Percentiles rank a stretch among this genome's conserved stretches.
phyloP scores from a whole-genome alignment of 164 flowering plant species.

The Berberis thunbergii region DNA sequence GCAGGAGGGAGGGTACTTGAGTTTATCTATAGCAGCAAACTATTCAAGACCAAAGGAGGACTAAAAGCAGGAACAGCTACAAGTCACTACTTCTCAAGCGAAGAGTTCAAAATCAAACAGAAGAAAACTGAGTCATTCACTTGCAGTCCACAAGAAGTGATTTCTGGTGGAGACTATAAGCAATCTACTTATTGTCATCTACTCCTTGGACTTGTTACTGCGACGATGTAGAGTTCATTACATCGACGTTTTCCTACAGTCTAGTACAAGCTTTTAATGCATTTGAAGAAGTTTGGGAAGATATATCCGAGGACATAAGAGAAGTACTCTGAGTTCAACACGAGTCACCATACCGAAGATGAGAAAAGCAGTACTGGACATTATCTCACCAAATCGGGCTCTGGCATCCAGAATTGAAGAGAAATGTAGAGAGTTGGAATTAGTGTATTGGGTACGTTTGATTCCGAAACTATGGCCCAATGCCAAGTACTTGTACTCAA shows the following conservation, averaged over 20 bases:
- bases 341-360: conserved; percentile 35
- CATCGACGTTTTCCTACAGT: conserved; percentile 77
- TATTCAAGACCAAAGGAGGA: conserved; percentile 63
- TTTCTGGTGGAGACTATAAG: conserved; percentile 57
- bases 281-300: conserved; percentile 63
- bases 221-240: conserved; percentile 56
- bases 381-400: conserved; percentile 35
- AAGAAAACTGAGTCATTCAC: conserved; percentile 56
- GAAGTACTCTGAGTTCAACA: conserved; percentile 41
- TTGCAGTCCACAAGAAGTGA: conserved; percentile 82
- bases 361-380: conserved; percentile 39
- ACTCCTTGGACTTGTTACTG: conserved; percentile 58
- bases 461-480: conserved; percentile 70
- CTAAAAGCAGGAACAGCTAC: conserved; percentile 76
- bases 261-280: conserved; percentile 59
- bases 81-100: conserved; percentile 65
- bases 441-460: conserved; percentile 41
- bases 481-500: conserved; percentile 70
- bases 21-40: conserved; percentile 80
- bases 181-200: conserved; percentile 85
- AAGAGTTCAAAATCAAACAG: conserved; percentile 69
- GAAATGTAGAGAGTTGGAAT: conserved; percentile 35
- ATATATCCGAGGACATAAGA: conserved; percentile 50
- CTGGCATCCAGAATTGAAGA: conserved; percentile 37
- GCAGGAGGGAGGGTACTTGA: conserved; percentile 68